A percentile compares a stretch with the other conserved stretches of the same genome.
phyloP scores from a whole-genome alignment of 148 eudicot species.

The Vaccinium darrowii region DNA sequence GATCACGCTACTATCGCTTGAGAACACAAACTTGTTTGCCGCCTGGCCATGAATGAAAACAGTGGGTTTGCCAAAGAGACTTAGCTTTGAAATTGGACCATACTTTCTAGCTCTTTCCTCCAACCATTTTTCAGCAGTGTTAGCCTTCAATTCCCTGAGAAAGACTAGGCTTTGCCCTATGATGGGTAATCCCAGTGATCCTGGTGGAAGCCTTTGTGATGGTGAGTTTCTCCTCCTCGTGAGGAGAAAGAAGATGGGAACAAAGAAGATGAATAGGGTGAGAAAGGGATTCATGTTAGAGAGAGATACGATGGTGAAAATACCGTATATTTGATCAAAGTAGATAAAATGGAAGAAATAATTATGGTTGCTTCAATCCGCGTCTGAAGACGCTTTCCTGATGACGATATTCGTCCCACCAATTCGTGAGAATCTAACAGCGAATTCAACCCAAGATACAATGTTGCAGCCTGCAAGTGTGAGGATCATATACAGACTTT shows the following conservation, averaged over 20 bases:
- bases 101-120: constrained; percentile 29
- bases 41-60: constrained; percentile 44
- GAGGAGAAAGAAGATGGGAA: constrained; percentile 23
- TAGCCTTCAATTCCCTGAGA: constrained; percentile 37
- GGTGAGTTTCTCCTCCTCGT: constrained; percentile 6
- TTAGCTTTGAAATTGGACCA: constrained; percentile 38
- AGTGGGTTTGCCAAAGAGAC: constrained; percentile 46
- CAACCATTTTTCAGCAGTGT: constrained; percentile 42
- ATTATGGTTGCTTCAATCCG: too few relatives aligned
- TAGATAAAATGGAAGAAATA: too few relatives aligned
- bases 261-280: constrained; percentile 21
- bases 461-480: too few relatives aligned
- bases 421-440: too few relatives aligned
- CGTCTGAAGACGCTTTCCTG: too few relatives aligned
- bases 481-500: too few relatives aligned
- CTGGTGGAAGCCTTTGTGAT: constrained; percentile 33
- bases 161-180: constrained; percentile 42
- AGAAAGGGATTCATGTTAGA: constrained; percentile 22
- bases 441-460: too few relatives aligned
- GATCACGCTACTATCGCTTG: constrained; percentile 23
- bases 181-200: constrained; percentile 43
- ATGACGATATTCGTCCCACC: too few relatives aligned
- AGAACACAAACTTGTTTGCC: constrained; percentile 51
- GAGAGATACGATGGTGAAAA: neutral
- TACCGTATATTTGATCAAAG: too few relatives aligned